Evolutionary conservation across 768 basidiomycete species (phyloP).

Genomic region (Lentinula lateritia): DNA sequence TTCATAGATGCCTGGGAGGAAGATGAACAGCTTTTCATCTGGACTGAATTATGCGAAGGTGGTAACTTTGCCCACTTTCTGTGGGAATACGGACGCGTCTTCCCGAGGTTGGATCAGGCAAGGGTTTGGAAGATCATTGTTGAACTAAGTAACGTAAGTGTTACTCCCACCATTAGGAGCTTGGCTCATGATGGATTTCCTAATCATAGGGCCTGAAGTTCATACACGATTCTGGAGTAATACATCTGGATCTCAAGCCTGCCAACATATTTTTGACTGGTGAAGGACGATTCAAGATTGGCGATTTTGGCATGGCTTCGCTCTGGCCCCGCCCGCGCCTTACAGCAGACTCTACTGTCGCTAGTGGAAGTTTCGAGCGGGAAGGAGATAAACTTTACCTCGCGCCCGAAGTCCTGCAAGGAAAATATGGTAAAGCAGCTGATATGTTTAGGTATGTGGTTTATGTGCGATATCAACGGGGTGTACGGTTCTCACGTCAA

Average conservation of each 20-base stretch:
- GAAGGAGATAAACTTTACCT: slow-evolving; percentile 98
- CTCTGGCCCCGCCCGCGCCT: slow-evolving; percentile 66
- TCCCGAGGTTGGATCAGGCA: slow-evolving; percentile 84
- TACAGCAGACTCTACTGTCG: slow-evolving; percentile 20
- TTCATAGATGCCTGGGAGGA: slow-evolving; percentile 98
- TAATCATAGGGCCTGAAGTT: slow-evolving; percentile 69
- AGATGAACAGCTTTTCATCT: slow-evolving; percentile 80
- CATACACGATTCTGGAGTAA: slow-evolving; percentile 82
- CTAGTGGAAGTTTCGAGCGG: slow-evolving; percentile 67
- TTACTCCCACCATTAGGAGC: slow-evolving; percentile 7
- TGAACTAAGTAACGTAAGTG: slow-evolving; percentile 82
- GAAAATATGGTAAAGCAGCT: slow-evolving; percentile 86
- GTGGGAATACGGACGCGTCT: slow-evolving; percentile 82
- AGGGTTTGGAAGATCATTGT: slow-evolving; percentile 94
- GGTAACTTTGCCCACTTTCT: slow-evolving; percentile 91
- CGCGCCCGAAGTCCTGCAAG: slow-evolving; percentile 92
- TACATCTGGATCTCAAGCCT: slow-evolving; percentile 96
- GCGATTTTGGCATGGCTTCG: slow-evolving; percentile 99
- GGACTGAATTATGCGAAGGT: slow-evolving; percentile 89
- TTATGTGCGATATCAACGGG: slow-evolving; percentile 26
- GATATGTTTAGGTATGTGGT: slow-evolving; percentile 89
- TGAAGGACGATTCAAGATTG: slow-evolving; percentile 89
- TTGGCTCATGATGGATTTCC: neutral
- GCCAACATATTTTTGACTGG: slow-evolving; percentile 91
- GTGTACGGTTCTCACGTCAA: slow-evolving; percentile 34